These are phyloP conservation scores for Quercus alba DNA, from an alignment of 306 rosid genomes.

Conservation along the genomic window DNA sequence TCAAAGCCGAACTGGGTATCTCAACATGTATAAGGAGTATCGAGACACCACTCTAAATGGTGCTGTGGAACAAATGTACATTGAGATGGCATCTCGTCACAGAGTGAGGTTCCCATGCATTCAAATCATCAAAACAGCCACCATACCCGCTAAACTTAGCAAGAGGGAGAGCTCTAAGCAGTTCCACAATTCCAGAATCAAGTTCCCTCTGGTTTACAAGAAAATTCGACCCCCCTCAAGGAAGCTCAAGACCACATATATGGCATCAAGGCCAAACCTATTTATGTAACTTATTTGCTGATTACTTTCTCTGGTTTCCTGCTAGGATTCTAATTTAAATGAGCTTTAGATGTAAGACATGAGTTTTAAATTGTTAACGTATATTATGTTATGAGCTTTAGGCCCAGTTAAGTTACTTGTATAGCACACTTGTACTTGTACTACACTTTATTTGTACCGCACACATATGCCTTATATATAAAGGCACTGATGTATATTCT, in stretches of 20 bases:
- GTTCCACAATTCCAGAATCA: conserved; percentile 84
- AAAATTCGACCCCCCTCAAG: conserved; percentile 84
- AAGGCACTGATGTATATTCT: no score
- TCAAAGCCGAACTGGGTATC: conserved; percentile 90
- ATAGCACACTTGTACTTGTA: no score
- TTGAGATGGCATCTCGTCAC: conserved; percentile 88
- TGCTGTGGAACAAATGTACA: conserved; percentile 74
- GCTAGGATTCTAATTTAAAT: background rate
- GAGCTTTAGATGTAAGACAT: background rate
- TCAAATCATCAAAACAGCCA: conserved; percentile 92
- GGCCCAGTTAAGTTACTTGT: no score
- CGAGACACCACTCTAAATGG: conserved; percentile 81
- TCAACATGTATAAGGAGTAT: conserved; percentile 89
- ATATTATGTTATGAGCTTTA: no score
- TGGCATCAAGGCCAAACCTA: conserved; percentile 77
- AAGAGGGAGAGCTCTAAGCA: conserved; percentile 93
- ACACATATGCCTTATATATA: no score
- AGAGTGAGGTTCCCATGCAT: conserved; percentile 85
- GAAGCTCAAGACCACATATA: conserved; percentile 91
- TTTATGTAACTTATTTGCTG: conserved; percentile 44
- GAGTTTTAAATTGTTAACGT: no score
- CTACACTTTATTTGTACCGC: no score
- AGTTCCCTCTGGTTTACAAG: conserved; percentile 83
- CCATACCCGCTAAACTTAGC: conserved; percentile 77
- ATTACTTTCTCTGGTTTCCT: background rate